Evolutionary conservation across 2,329 filamentous ascomycete genomes (phyloP), one percentile per base, ranked within the genome.

Genomic region (Penicillium sclerotiorum): DNA sequence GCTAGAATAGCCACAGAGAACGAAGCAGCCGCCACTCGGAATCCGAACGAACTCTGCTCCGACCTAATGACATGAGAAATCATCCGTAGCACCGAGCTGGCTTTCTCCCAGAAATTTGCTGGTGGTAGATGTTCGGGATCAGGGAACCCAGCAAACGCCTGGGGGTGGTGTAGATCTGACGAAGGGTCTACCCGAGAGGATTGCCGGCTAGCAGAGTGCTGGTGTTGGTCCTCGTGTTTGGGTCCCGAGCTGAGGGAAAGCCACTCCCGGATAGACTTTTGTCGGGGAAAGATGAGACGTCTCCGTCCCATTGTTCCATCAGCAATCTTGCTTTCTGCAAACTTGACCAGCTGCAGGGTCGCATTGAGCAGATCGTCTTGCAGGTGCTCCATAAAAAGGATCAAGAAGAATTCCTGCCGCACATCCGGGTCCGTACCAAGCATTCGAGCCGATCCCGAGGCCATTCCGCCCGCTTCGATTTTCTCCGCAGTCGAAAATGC

Each of bases 91-190:
- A 68, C 61, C 53, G 87, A 79, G 2, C 87, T 87, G 43, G 82
- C 73, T 32, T 72, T 80, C 63, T 91, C 78, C 77, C 81, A 85
- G 0, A 68, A 59, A 32, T 80, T 89, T 4, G 70, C 68, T 0
- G 88, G 80, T 0, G 85, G 85, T 0, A 90, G 74, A 68, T 90
- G 88, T 59, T 91, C 88, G 0, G 87, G 87, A 57, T 91, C 86
- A 54, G 66, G 60, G 20, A 65, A 61, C 3, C 40, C 36, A 15
- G 37, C 32, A 2, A 32, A 79, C 81, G 50, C 77, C 78, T 38
- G 69, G 66, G 46, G 75, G 73, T 64, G 83, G 85, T 1, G 82
- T 79, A 51, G 82, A 75, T 18, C 83, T n/a, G n/a, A n/a, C 82
- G 50, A 46, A 8, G 56, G 36, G 30, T 58, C 47, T 13, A 50